These are phyloP conservation scores for Acanthamoeba healyi DNA, from an alignment of 208 protist genomes.

Conservation along the genomic window DNA sequence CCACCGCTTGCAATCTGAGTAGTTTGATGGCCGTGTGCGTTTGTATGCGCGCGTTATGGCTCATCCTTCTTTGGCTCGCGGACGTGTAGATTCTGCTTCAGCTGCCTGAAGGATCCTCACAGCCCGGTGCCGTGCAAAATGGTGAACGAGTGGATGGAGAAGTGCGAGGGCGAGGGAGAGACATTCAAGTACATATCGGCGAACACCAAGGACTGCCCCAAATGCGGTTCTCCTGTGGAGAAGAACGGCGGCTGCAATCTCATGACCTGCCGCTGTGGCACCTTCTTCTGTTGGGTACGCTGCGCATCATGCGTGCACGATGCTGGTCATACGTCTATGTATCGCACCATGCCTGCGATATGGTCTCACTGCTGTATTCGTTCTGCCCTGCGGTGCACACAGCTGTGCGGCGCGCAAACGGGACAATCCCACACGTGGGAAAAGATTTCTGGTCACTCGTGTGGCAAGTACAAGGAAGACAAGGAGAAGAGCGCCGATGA, in stretches of 20 bases:
- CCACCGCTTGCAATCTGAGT: not conserved
- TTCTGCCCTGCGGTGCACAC: not conserved
- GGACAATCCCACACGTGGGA: constrained; percentile 17
- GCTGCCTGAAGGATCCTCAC: constrained; percentile 17
- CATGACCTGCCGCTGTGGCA: constrained; percentile 56
- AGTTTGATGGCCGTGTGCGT: too few relatives aligned
- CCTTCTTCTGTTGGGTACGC: constrained; percentile 47
- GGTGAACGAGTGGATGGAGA: constrained; percentile 13
- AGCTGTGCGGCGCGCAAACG: constrained; percentile 62
- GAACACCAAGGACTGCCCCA: constrained; percentile 67
- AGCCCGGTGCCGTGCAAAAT: constrained; percentile 51
- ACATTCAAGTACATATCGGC: constrained; percentile 61
- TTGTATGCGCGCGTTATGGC: not conserved
- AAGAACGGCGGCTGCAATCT: constrained; percentile 69
- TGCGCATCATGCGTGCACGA: too few relatives aligned
- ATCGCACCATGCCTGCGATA: too few relatives aligned
- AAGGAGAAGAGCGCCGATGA: constrained; percentile 50
- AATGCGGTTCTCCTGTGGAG: constrained; percentile 28
- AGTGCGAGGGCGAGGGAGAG: constrained; percentile 60
- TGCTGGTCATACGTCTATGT: too few relatives aligned
- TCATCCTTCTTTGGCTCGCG: not conserved
- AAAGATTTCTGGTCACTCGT: constrained; percentile 25
- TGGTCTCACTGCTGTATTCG: too few relatives aligned
- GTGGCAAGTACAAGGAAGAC: constrained; percentile 40
- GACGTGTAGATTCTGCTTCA: constrained; percentile 27